Percentiles rank a stretch among this genome's conserved stretches.
These are phyloP conservation scores for Galeopsis tetrahit DNA, from an alignment of 257 asterid genomes.

Conservation along the genomic window DNA sequence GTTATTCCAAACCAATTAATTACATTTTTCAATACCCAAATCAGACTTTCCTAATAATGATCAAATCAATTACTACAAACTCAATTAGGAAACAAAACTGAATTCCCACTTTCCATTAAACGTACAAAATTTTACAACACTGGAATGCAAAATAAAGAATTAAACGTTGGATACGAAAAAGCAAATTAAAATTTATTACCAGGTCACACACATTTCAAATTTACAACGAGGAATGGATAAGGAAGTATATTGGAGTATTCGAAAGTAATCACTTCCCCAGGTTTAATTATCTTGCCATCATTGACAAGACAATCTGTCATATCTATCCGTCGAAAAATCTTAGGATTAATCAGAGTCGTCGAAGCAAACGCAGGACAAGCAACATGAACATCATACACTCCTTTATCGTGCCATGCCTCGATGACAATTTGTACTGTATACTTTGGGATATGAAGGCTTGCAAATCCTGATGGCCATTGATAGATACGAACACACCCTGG, in stretches of 20 bases:
- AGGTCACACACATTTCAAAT: conserved; percentile 47
- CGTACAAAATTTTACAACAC: not conserved
- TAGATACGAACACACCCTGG: conserved; percentile 38
- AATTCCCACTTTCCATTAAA: not conserved
- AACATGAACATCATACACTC: conserved; percentile 53
- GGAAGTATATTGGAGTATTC: conserved; percentile 65
- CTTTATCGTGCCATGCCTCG: conserved; percentile 52
- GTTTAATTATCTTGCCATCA: conserved; percentile 49
- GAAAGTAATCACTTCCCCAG: conserved; percentile 65
- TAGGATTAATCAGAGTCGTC: conserved; percentile 55
- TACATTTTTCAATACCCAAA: not conserved
- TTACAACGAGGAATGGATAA: conserved; percentile 42
- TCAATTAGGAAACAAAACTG: conserved; percentile 3
- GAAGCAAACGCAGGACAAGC: conserved; percentile 64
- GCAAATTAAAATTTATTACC: not conserved
- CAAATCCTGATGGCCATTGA: conserved; percentile 70
- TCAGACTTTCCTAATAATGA: not conserved
- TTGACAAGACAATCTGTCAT: conserved; percentile 45
- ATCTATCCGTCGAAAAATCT: conserved; percentile 47
- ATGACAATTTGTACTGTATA: conserved; percentile 59
- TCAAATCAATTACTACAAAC: not conserved
- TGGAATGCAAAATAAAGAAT: not conserved
- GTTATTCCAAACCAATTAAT: not conserved
- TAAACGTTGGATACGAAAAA: not conserved
- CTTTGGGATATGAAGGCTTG: conserved; percentile 57